Base-by-base conservation (phyloP, 2,329 filamentous ascomycete genomes). In the Colletotrichum filicis region DNA sequence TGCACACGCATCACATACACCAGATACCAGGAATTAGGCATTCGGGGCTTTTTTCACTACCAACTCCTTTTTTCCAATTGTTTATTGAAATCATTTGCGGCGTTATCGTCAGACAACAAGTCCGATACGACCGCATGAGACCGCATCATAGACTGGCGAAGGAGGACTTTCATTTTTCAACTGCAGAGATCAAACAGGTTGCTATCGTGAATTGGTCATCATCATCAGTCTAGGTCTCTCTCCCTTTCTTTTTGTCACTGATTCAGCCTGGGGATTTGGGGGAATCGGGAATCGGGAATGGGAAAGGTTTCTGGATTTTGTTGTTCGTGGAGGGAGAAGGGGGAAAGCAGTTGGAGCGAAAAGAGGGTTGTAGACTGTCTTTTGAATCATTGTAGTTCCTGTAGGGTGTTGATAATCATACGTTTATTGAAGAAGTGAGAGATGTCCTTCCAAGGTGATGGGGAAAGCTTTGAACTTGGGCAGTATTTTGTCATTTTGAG, bases 121-220 rank as follows among this genome's bases (percentile, higher is more conserved):
- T 30, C 55, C 46, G n/a, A 49, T 53, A 71, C 57, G 62, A 72
- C 53, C 56, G 68, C 72, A 73, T 65, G 60, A 68, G 70, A 74
- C 61, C 67, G 74, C 74, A 75, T 75, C 68, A 75, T 75, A 75
- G 68, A 75, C 68, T 69, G 72, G 74, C 74, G 74, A 74, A 74
- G 74, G 72, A 68, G 68, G 74, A 30, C 28, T 62, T 37, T 26
- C 26, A 26, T 26, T 26, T 5, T 26, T 26, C 26, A 26, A 26
- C 26, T 26, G 26, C 26, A 42, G 5, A 42, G 37, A 2, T 35
- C 46, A 16, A 35, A 59, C 16, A 19, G 30, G 32, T 19, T 24
- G 16, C 6, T 49, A n/a, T 49, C 7, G 16, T 16, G 19, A n/a
- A 49, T 9, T 9, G 42, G 42, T n/a, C 42, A n/a, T 46, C 19